These are phyloP conservation scores for Ceratobasidium theobromae DNA, from an alignment of 1,284 basidiomycete species.

Conservation along the genomic window DNA sequence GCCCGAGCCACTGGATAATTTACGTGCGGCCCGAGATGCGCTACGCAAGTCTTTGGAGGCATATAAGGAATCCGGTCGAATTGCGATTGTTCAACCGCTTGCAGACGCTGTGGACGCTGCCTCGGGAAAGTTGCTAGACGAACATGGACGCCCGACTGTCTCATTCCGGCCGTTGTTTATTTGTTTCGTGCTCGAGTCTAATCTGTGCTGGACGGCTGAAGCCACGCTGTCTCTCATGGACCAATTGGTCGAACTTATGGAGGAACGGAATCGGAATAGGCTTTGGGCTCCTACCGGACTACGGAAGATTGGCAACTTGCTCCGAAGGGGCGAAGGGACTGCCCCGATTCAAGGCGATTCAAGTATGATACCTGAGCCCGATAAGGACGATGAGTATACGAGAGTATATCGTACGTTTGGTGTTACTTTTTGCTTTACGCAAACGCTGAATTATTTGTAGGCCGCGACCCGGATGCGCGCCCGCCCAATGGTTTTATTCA, in stretches of 20 bases:
- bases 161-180: slow-evolving; percentile 50
- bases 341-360: slow-evolving; percentile 47
- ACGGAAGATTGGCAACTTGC: slow-evolving; percentile 47
- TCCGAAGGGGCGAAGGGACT: slow-evolving; percentile 41
- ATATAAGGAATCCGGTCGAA: slow-evolving; percentile 49
- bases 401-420: slow-evolving; percentile 45
- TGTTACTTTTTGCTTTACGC: too few species aligned
- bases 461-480: slow-evolving; percentile 52
- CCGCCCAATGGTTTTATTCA: slow-evolving; percentile 51
- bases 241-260: slow-evolving; percentile 47
- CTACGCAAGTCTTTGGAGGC: slow-evolving; percentile 47
- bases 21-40: slow-evolving; percentile 46
- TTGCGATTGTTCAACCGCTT: slow-evolving; percentile 54
- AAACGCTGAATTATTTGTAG: slow-evolving; percentile 39
- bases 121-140: slow-evolving; percentile 41
- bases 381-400: slow-evolving; percentile 40
- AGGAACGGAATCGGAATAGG: slow-evolving; percentile 47
- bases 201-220: slow-evolving; percentile 49
- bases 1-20: slow-evolving; percentile 41
- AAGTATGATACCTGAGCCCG: slow-evolving; percentile 39
- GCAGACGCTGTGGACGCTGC: slow-evolving; percentile 43
- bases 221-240: slow-evolving; percentile 52
- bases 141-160: slow-evolving; percentile 34
- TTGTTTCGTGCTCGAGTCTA: slow-evolving; percentile 52
- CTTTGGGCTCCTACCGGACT: slow-evolving; percentile 57